These are phyloP conservation scores for Pseudonitzschia multistriata DNA, from an alignment of 108 stramenopile species.

Conservation along the genomic window DNA sequence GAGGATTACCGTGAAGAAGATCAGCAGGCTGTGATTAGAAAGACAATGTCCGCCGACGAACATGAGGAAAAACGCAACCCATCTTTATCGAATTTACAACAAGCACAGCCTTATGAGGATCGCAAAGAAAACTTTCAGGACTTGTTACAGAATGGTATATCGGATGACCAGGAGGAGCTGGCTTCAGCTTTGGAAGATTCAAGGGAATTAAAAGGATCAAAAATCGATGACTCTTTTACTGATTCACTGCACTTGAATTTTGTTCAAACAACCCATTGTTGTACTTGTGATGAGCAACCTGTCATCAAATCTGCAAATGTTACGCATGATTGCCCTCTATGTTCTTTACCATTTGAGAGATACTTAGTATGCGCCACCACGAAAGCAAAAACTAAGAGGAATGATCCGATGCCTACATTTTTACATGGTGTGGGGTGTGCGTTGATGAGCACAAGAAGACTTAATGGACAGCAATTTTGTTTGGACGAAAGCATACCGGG, in stretches of 20 bases:
- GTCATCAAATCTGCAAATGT: not conserved
- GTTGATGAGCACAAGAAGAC: constrained; percentile 7
- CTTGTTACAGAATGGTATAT: not conserved
- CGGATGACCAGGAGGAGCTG: not conserved
- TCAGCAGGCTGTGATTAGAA: not conserved
- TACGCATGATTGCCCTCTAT: constrained; percentile 18
- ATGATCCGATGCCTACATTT: not conserved
- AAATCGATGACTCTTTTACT: not conserved
- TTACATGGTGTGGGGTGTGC: constrained; percentile 13
- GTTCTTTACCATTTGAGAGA: constrained; percentile 32
- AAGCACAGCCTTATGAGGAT: not conserved
- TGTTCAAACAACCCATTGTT: not conserved
- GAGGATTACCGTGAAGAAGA: not conserved
- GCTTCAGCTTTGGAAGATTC: not conserved
- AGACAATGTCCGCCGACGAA: not conserved
- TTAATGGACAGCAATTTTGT: not conserved
- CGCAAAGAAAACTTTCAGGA: not conserved
- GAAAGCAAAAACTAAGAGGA: not conserved
- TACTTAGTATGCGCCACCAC: constrained; percentile 5
- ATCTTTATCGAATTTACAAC: not conserved
- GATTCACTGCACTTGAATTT: not conserved
- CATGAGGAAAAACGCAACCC: not conserved
- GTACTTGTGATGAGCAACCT: not conserved
- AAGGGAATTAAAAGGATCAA: not conserved
- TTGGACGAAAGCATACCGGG: constrained; percentile 7